A percentile compares a stretch with the other conserved stretches of the same genome.
These are phyloP conservation scores for Phytophthora foliorum DNA, from an alignment of 352 stramenopile genomes.

Conservation along the genomic window DNA sequence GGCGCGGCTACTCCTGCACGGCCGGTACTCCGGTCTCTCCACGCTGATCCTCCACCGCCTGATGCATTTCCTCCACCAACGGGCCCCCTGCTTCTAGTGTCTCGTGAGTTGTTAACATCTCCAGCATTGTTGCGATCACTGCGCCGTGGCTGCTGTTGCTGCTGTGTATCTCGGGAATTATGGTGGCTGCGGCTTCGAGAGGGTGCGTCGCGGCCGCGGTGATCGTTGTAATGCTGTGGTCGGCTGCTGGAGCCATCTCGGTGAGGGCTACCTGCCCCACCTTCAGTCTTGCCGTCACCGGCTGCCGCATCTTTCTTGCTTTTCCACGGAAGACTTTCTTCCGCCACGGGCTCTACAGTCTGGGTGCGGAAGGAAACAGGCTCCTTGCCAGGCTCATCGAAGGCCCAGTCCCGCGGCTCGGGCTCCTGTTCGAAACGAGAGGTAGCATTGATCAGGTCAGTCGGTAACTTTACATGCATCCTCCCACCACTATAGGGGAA, in stretches of 20 bases:
- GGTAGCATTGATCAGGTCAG: conserved; percentile 2
- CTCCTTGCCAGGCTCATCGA: conserved; percentile 90
- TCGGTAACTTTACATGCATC: background rate
- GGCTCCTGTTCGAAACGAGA: conserved; percentile 58
- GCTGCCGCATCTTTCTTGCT: conserved; percentile 56
- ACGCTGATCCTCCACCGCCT: conserved; percentile 29
- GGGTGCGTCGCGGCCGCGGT: conserved; percentile 40
- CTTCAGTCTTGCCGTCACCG: conserved; percentile 39
- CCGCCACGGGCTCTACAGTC: conserved; percentile 75
- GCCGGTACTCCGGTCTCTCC: conserved; percentile 56
- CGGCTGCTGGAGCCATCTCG: conserved; percentile 43
- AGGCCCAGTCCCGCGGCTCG: conserved; percentile 87
- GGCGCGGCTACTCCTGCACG: conserved; percentile 25
- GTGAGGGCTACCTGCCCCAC: conserved; percentile 36
- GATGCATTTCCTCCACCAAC: conserved; percentile 29
- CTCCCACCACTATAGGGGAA: background rate
- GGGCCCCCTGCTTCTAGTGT: conserved; percentile 33
- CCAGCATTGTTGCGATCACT: conserved; percentile 52
- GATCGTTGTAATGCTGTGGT: conserved; percentile 50
- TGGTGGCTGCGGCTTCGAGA: conserved; percentile 63
- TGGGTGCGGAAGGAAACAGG: conserved; percentile 89
- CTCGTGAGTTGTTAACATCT: conserved; percentile 37
- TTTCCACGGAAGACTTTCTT: conserved; percentile 84
- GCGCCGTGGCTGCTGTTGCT: conserved; percentile 45
- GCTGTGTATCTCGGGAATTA: conserved; percentile 51